Evolutionary conservation across 2,329 filamentous ascomycete species (phyloP), one percentile per base, ranked within the genome.

Genomic region (Purpureocillium lavendulum): DNA sequence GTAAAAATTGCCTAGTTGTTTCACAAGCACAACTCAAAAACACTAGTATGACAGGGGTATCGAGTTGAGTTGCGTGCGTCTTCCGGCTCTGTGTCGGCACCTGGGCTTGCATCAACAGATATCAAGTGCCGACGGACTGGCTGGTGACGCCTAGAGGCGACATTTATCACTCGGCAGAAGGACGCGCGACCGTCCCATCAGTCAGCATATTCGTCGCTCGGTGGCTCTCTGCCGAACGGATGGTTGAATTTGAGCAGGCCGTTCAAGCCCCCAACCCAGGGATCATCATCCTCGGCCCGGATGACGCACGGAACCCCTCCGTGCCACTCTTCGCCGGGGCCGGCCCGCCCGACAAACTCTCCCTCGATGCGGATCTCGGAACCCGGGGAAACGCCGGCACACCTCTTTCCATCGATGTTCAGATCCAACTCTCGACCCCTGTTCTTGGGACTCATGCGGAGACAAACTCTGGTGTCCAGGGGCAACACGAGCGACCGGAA

Each of bases 171-270:
- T 30, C 11, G n/a, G 29, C 29, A 4, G n/a, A 12, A 14, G 29
- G 7, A 30, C n/a, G n/a, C 11, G n/a, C 29, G n/a, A 14, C 34
- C 30, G 15, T 26, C 16, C 15, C 36, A 11, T 48, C 52, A 59
- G 34, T 56, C 53, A 32, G 47, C 38, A 37, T 42, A 47, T 4
- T 60, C 56, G 35, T 60, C 56, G 4, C 49, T 56, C 2, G 49
- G 45, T 15, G 57, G 52, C 24, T 61, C 60, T 43, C 60, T 49
- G 21, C 92, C 92, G 69, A 97, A 97, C 0, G 90, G 89, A 64
- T 95, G 87, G 60, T 98, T 98, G 59, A 97, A 98, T 66, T 98
- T 98, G 50, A 98, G 65, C 54, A 97, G 59, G 9, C 87, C 87
- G 56, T 95, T 98, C 55, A 98, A 63, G 0, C 92, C 90, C 1